phyloP scores from a whole-genome alignment of 352 stramenopile genomes.

The Pythium utonaiense region DNA sequence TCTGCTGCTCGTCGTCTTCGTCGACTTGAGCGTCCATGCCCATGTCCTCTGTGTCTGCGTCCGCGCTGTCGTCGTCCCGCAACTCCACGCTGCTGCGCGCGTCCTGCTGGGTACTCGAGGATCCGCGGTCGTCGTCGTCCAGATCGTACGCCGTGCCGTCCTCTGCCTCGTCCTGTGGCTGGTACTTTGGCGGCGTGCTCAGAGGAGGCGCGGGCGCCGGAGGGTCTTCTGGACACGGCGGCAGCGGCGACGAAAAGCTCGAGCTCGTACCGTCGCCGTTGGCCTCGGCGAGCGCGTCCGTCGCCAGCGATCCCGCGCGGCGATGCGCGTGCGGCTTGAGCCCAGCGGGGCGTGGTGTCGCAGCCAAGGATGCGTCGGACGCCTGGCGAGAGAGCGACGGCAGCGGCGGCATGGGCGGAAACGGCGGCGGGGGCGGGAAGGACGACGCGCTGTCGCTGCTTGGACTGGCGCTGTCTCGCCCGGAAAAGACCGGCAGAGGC shows the following conservation, averaged over 20 bases:
- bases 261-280: slow-evolving; percentile 32
- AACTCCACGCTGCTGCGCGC: slow-evolving; percentile 11
- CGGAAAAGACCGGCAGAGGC: slow-evolving; percentile 10
- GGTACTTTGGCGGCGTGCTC: slow-evolving; percentile 68
- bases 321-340: not conserved
- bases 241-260: slow-evolving; percentile 71
- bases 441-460: slow-evolving; percentile 10
- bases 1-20: slow-evolving; percentile 29
- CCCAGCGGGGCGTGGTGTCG: not conserved
- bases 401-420: slow-evolving; percentile 22
- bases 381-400: slow-evolving; percentile 10
- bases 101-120: slow-evolving; percentile 17
- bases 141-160: slow-evolving; percentile 35
- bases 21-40: slow-evolving; percentile 11
- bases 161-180: slow-evolving; percentile 55
- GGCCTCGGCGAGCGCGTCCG: not conserved
- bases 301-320: slow-evolving; percentile 1
- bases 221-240: slow-evolving; percentile 66
- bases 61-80: slow-evolving; percentile 19
- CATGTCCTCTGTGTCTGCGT: slow-evolving; percentile 24
- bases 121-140: slow-evolving; percentile 34
- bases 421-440: slow-evolving; percentile 22
- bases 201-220: slow-evolving; percentile 53
- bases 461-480: slow-evolving; percentile 12
- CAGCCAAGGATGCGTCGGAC: slow-evolving; percentile 4